phyloP scores from a whole-genome alignment of 2,329 filamentous ascomycete species.

The Colletotrichum noveboracense region DNA sequence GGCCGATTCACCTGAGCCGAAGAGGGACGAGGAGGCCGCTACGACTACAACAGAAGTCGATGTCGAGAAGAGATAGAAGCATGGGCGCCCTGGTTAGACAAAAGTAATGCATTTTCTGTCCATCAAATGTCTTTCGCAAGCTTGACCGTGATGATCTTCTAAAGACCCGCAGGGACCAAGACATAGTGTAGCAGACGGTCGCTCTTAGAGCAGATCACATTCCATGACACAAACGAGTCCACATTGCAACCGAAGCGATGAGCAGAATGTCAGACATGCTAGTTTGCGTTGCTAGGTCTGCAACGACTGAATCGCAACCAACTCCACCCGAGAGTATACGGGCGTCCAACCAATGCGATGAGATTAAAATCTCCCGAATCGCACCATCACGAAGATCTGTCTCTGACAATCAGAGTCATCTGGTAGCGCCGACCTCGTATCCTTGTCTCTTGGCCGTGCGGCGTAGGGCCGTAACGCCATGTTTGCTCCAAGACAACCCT shows the following conservation, averaged over 20 bases:
- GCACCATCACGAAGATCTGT: neutral
- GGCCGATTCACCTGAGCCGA: constrained; percentile 20
- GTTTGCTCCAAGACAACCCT: neutral
- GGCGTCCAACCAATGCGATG: neutral
- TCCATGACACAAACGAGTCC: neutral
- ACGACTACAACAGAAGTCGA: constrained; percentile 8
- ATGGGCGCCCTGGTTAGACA: neutral
- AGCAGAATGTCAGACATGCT: neutral
- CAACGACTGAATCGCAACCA: neutral
- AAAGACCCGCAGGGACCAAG: neutral
- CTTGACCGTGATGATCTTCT: neutral
- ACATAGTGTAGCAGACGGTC: neutral
- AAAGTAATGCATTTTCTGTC: neutral
- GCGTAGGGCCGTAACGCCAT: neutral
- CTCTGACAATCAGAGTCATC: neutral
- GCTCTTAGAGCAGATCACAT: neutral
- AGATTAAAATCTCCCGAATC: neutral
- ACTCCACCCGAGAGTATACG: neutral
- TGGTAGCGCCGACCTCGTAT: neutral
- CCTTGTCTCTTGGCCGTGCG: neutral
- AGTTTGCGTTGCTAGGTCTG: neutral
- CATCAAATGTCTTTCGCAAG: neutral
- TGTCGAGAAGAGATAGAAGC: neutral
- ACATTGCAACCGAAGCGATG: neutral
- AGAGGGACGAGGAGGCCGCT: constrained; percentile 21